Base-by-base conservation (phyloP, 371 early-diverging fungal species). In the Fennellomyces sp. region DNA sequence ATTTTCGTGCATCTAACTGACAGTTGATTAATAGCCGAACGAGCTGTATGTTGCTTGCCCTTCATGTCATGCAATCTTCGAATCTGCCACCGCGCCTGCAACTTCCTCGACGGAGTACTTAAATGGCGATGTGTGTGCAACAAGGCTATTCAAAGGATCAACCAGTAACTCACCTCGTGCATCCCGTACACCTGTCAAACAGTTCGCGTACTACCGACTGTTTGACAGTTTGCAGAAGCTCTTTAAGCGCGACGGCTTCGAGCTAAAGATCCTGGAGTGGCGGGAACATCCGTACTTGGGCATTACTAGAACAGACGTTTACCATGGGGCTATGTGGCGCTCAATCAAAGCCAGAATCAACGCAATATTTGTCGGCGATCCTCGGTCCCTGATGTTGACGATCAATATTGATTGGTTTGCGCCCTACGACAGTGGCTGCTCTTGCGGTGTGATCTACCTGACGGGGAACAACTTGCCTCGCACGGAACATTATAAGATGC, bases 381-480 rank as follows among this genome's bases (percentile, higher is more conserved):
- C 27, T 13, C 38, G 41, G 8, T 56, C 57, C 23, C 21, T 59
- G 5, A 13, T 61, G 53, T 28, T 60, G 4, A 52, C 57, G 1
- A 3, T 58, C 2, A 67, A 62, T 27, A 12, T 55, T 5, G 63
- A 67, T 27, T 62, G 63, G 59, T 67, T 67, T 27, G 31, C 56
- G 29, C 42, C 57, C 0, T 67, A 47, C 30, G 23, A 25, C 7
- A 12, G 8, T 23, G 21, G 27, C 0, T 47, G 59, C 28, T 49
- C 59, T 7, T 31, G 13, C 35, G 67, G 67, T 0, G 56, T n/a
- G 8, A 62, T 62, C 2, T 62, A 59, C 21, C 21, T 67, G 0
- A 42, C 51, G 2, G 42, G 57, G 13, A 54, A 59, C 17, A 67
- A 67, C 28, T 25, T 67, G 21, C 59, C 63, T 23, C 6, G 59